Base-by-base conservation (phyloP, 441 rosid genomes). In the Populus tomentosa region DNA sequence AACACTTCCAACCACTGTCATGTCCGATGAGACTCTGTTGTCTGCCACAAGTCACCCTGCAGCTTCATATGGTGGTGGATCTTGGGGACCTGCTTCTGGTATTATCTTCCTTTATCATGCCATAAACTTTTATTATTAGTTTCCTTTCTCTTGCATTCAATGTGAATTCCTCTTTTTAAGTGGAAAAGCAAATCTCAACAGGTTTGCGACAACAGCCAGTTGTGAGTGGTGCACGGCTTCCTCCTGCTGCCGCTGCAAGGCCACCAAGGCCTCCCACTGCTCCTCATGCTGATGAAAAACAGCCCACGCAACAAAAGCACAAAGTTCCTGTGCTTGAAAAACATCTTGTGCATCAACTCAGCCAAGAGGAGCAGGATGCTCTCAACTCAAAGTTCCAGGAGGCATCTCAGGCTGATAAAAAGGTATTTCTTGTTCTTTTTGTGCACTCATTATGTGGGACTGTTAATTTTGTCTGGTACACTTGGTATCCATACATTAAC, bases 241-340 rank as follows among this genome's bases (percentile, higher is more conserved):
- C 87, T 32, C 85, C 86, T 82, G 82, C 90, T 81, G 86, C 93
- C 26, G 89, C 89, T 81, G 90, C 92, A 66, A 92, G 88, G 88
- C 99, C 99, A 80, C 99, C 99, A 18, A 88, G 94, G 85, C 97
- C 98, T n/a, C 90, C 83, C 77, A 56, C 89, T 85, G 82, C 80
- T 79, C 79, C 90, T 80, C 90, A 88, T 23, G 80, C 85, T 79
- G 98, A 96, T 81, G 94, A 86, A 76, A 84, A 76, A 67, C 90
- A 81, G 80, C 84, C 89, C 36, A 71, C 67, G 81, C 93, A 82
- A 77, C 95, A 87, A 83, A 96, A 91, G 87, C 81, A 90, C 71
- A 94, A 86, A 83, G 87, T 92, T 90, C 98, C 98, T 10, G 86
- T 79, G 70, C 85, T 94, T 81, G 99, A 96, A 85, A 96, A 92